These are phyloP conservation scores for Phytopythium oedochilum DNA, from an alignment of 352 stramenopile genomes.

Conservation along the genomic window DNA sequence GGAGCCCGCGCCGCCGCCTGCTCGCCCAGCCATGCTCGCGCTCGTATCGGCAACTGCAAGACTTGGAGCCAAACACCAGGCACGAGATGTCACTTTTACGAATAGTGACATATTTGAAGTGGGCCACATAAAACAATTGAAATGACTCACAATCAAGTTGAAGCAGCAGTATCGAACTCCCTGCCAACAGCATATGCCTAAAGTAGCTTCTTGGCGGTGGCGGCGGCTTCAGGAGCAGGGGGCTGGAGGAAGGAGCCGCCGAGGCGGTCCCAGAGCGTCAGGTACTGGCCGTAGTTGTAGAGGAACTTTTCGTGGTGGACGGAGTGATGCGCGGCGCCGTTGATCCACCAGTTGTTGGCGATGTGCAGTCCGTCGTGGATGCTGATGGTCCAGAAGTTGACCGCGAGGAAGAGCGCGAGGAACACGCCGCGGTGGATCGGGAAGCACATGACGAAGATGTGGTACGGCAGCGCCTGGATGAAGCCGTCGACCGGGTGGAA, in stretches of 20 bases:
- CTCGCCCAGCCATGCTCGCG: background rate
- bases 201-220: background rate
- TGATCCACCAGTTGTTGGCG: conserved; percentile 54
- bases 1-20: conserved; percentile 19
- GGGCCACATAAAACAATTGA: too few relatives aligned
- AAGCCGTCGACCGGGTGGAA: conserved; percentile 75
- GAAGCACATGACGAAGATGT: conserved; percentile 63
- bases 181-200: too few relatives aligned
- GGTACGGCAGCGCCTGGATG: conserved; percentile 61
- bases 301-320: conserved; percentile 66
- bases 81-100: too few relatives aligned
- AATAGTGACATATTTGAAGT: too few relatives aligned
- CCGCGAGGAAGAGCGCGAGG: conserved; percentile 48
- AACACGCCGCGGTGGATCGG: conserved; percentile 56
- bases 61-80: too few relatives aligned
- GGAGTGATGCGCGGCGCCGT: conserved; percentile 57
- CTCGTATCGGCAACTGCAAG: conserved; percentile 4
- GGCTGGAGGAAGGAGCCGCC: conserved; percentile 61
- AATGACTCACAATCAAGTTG: too few relatives aligned
- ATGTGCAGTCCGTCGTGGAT: conserved; percentile 68
- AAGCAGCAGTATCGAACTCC: too few relatives aligned
- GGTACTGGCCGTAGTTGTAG: conserved; percentile 76
- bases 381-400: conserved; percentile 81
- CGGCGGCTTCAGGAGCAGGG: conserved; percentile 9
- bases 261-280: conserved; percentile 71